Evolutionary conservation across 345 rosid species (phyloP), one percentile per base, ranked within the genome.

Genomic region (Stellera chamaejasme): DNA sequence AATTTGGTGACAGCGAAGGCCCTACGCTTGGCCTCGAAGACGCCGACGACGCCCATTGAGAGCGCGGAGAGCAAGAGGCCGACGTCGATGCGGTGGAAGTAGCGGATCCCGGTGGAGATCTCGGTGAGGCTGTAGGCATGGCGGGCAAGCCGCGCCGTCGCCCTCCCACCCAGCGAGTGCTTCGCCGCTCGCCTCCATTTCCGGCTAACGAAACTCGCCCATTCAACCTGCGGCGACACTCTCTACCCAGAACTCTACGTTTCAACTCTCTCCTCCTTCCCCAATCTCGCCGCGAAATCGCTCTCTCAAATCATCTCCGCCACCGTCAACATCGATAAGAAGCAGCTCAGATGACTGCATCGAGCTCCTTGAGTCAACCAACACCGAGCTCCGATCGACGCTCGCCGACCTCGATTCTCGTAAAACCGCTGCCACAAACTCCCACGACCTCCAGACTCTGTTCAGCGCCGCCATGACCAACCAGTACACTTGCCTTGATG

Each of bases 401-500:
- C 25, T 85, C 41, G 48, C 81, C 10, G 76, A 77, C 55, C 87
- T 90, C 64, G 61, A 67, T 10, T 46, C 63, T 2, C 51, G 19
- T 11, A 67, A 59, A 39, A 61, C 71, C 36, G 50, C 69, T 11
- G 45, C 39, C 10, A 28, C 79, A 13, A 66, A 74, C 58, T 62
- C 52, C 81, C 75, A 75, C 45, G 80, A 77, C 60, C 48, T 87
- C 65, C 82, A 72, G 47, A 85, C 92, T 39, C 58, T 91, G 43
- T 64, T 88, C 15, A 85, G 90, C 66, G 82, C 66, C 13, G 85
- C 96, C 50, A 85, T 88, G 78, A 88, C 96, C 14, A 83, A 88
- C 64, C 92, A 85, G 77, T 84, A 81, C 81, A 91, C 98, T 45
- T 91, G 96, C 55, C 96, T 91, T 8, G 92, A 88, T 36, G 95